phyloP scores from a whole-genome alignment of 2,329 filamentous ascomycete species.

The Calonectria leucothoes region DNA sequence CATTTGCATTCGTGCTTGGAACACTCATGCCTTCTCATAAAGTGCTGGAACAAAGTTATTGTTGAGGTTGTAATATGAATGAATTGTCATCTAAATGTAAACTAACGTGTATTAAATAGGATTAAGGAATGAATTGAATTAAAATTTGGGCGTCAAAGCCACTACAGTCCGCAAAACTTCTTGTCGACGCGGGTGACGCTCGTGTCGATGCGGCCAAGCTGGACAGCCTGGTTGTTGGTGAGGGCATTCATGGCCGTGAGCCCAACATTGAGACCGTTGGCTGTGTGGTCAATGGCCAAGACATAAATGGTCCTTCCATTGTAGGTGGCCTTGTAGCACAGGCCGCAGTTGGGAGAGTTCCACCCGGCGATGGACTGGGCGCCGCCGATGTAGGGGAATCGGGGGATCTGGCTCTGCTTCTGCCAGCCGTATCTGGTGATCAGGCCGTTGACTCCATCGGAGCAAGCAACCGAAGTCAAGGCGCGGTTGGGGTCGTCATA shows the following conservation, averaged over 20 bases:
- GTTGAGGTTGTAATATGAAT: constrained; percentile 32
- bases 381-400: constrained; percentile 68
- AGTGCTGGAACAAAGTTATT: background rate
- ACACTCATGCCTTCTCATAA: background rate
- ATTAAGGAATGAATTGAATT: constrained; percentile 33
- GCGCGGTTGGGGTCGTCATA: constrained; percentile 73
- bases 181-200: constrained; percentile 55
- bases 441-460: constrained; percentile 75
- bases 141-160: constrained; percentile 5
- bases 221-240: constrained; percentile 61
- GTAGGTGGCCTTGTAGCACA: constrained; percentile 68
- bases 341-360: constrained; percentile 69
- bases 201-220: constrained; percentile 65
- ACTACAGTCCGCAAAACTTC: constrained; percentile 58
- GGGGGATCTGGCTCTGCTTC: constrained; percentile 62
- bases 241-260: constrained; percentile 66
- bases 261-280: constrained; percentile 65
- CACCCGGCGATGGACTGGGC: constrained; percentile 63
- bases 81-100: constrained; percentile 32
- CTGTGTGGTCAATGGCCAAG: constrained; percentile 66
- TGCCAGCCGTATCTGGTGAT: constrained; percentile 67
- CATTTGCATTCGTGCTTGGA: too few species aligned
- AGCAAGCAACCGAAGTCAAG: constrained; percentile 72
- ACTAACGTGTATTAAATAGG: constrained; percentile 31
- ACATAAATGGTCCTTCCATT: constrained; percentile 63